phyloP scores from a whole-genome alignment of 257 asterid species.

The Solanum bukasovii region DNA sequence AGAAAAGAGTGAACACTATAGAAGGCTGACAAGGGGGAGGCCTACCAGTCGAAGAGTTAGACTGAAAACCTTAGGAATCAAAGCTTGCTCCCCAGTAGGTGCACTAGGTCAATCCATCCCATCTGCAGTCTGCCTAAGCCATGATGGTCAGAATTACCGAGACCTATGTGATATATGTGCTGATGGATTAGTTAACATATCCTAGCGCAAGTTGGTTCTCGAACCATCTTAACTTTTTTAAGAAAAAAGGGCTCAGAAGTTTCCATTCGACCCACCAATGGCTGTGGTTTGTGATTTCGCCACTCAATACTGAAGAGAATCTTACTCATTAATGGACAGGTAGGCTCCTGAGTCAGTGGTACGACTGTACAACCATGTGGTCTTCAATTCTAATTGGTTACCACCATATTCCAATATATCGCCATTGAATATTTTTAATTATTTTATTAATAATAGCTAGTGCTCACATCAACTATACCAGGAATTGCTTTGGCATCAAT shows the following conservation, averaged over 20 bases:
- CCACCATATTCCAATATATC: background rate
- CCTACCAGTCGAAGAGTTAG: background rate
- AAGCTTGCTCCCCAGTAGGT: background rate
- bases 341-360: background rate
- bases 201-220: background rate
- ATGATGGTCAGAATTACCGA: background rate
- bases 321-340: background rate
- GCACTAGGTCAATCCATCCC: background rate
- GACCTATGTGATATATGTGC: background rate
- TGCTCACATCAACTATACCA: background rate
- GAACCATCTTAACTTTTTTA: background rate
- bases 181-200: background rate
- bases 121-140: background rate
- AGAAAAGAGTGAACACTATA: background rate
- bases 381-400: background rate
- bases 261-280: background rate
- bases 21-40: background rate
- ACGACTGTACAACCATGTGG: background rate
- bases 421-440: background rate
- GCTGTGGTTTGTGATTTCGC: background rate
- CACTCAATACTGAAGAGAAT: background rate
- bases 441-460: background rate
- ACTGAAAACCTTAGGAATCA: background rate
- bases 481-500: background rate
- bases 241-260: background rate